phyloP scores from a whole-genome alignment of 805 yeast genomes.

The Kodamaea nitidulidarum region DNA sequence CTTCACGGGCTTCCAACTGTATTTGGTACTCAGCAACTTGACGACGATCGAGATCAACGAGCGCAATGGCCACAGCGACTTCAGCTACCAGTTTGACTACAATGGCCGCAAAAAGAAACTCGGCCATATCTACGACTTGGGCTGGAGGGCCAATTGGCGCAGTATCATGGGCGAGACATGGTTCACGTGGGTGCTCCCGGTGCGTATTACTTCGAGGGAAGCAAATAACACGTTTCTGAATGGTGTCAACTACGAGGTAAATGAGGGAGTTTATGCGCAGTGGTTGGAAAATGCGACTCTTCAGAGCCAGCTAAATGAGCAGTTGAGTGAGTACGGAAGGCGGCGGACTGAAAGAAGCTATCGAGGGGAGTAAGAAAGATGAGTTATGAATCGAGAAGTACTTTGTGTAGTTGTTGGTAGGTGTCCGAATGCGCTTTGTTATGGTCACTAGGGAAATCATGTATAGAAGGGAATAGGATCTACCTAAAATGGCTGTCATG shows the following conservation, averaged over 20 bases:
- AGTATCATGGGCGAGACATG: conserved; percentile 68
- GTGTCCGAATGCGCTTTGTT: too few relatives aligned
- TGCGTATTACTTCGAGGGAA: conserved; percentile 17
- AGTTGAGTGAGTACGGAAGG: conserved; percentile 22
- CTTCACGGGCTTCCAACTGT: conserved; percentile 56
- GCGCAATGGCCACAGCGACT: conserved; percentile 38
- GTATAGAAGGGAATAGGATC: too few relatives aligned
- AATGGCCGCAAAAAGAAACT: conserved; percentile 38
- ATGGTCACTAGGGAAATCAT: too few relatives aligned
- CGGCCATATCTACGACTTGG: conserved; percentile 77
- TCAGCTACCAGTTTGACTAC: conserved; percentile 34
- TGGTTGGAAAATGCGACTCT: conserved; percentile 39
- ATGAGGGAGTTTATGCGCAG: conserved; percentile 39
- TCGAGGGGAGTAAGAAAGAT: not conserved
- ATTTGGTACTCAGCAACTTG: conserved; percentile 55
- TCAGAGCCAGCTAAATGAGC: conserved; percentile 44
- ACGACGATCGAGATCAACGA: conserved; percentile 83
- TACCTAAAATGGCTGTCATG: too few relatives aligned
- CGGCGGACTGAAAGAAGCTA: not conserved
- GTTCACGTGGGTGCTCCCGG: conserved; percentile 72
- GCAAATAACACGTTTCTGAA: conserved; percentile 21
- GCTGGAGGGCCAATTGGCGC: conserved; percentile 57
- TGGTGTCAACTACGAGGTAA: conserved; percentile 53
- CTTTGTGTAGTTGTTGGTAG: too few relatives aligned
- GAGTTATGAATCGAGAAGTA: not conserved